Evolutionary conservation across 768 basidiomycete species (phyloP), one percentile per base, ranked within the genome.

Genomic region (Polyporus arcularius): DNA sequence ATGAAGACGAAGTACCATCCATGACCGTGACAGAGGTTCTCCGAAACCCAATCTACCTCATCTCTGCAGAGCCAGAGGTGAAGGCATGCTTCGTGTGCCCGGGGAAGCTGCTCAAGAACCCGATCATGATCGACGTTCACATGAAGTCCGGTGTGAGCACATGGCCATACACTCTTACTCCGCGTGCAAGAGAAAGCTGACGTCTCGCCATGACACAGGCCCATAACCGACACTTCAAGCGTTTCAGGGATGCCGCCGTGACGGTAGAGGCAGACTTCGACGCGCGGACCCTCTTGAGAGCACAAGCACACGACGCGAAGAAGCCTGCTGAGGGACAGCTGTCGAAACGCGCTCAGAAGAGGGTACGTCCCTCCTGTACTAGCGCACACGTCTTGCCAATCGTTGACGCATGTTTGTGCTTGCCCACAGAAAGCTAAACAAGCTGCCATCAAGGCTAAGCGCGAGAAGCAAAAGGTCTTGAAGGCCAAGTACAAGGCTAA

Each of bases 71-170:
- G 26, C 81, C 86, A 3, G 82, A 82, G 26, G 69, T 83, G 39
- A 80, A 81, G 63, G 80, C 78, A 9, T 92, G 91, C 70, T 78
- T 86, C 8, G 68, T 88, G 5, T 93, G 91, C 71, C 89, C 87
- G 11, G 85, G 85, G 41, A 93, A 90, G 69, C 68, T 80, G n/a
- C 78, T 93, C 42, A 90, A 90, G 69, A 80, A 81, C 49, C 54
- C 64, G 9, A 77, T 76, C 52, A 85, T 88, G 84, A 75, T 81
- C 39, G 73, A 78, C 58, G 72, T 81, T 14, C 91, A 93, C 71
- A 77, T 75, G 59, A 75, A 74, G 10, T 88, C 90, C 38, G 84
- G 81, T 73, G 91, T 84, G 80, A 73, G 85, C 82, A 26, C 21
- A 26, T 26, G 21, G 21, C 21, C 21, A 70, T 61, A 76, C 12